Evolutionary conservation across 2,329 filamentous ascomycete species (phyloP), one percentile per base, ranked within the genome.

Genomic region (Arthroderma sp.): DNA sequence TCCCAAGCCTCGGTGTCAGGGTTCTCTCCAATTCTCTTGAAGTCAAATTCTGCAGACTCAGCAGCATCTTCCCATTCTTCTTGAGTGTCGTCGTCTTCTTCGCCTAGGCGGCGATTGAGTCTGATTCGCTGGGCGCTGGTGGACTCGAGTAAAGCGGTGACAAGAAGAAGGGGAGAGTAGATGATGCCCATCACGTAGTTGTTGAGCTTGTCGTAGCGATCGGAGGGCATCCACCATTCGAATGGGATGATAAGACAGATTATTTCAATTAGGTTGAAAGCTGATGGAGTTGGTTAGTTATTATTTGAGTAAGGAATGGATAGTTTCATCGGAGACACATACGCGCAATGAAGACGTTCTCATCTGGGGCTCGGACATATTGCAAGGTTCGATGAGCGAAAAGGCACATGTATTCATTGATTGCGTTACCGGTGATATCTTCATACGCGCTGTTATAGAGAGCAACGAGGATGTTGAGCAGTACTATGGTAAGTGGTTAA

Each of bases 391-490:
- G 95, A 64, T 94, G 87, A 0, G 88, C 81, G 72, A 95, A 96
- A 2, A 97, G 81, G 0, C 90, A 91, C 69, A 98, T 84, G 72
- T 90, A 98, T 71, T 98, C 93, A 70, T 98, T 93, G 63, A 89
- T 86, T 3, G 93, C 90, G 67, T 98, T 87, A 49, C 87, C 85
- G 65, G 91, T 94, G 59, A 96, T 94, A 70, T 95, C 90, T 67
- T 94, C 87, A 69, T 98, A 97, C 1, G 93, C 90, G 51, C 86
- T 91, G 74, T 97, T 97, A 77, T 96, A 98, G 5, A 98, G 82
- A 0, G 93, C 93, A 67, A 98, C 97, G 58, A 98, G 82, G 65
- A 98, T 89, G 70, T 98, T 98, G 63, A 98, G 82, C 25, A 97
- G 78, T 58, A 98, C 79, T 75, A 59, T 52, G 15, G 21, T 33